Evolutionary conservation across 1,139 yeast genomes (phyloP), one percentile per base, ranked within the genome.

Genomic region (Zygoascus sp.): DNA sequence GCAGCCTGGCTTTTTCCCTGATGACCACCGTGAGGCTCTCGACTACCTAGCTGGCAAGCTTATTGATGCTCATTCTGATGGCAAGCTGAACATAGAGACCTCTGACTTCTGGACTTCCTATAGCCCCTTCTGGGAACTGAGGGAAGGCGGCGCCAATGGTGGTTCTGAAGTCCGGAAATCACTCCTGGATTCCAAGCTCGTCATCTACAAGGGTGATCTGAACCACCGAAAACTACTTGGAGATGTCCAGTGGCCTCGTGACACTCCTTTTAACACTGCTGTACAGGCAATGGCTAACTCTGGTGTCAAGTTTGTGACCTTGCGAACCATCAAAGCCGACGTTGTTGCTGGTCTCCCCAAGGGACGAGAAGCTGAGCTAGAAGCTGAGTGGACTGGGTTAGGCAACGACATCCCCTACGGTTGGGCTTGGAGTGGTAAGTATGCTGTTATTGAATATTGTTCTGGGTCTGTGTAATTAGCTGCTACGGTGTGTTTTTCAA

Each of bases 291-390:
- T 90, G 57, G 83, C 84, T 0, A 54, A 64, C 1, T 64, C 67
- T 47, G 82, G 81, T 7, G 70, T 92, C 47, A 81, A 80, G 13
- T 60, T 87, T 20, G 70, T 88, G 53, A 77, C 95, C 25, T 74
- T 92, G 59, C 79, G 99, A 70, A 92, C 98, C 2, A 83, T 96
- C 66, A 92, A 92, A 67, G 97, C 97, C 0, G 98, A 94, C 63
- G 97, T 90, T n/a, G 83, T 85, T 47, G 96, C 85, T 44, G 97
- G 95, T 2, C 76, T 92, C 53, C 69, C 74, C 37, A 62, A 58
- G 27, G 97, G 96, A 2, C 68, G 77, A 25, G 84, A 85, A 55
- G 90, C 83, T 56, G 72, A 79, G 60, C 73, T 92, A 54, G 74
- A 77, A 41, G 66, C 74, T 49, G 68, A 69, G 44, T 88, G 94